phyloP scores from a whole-genome alignment of 495 filamentous ascomycete species.

The Tuber aestivum region DNA sequence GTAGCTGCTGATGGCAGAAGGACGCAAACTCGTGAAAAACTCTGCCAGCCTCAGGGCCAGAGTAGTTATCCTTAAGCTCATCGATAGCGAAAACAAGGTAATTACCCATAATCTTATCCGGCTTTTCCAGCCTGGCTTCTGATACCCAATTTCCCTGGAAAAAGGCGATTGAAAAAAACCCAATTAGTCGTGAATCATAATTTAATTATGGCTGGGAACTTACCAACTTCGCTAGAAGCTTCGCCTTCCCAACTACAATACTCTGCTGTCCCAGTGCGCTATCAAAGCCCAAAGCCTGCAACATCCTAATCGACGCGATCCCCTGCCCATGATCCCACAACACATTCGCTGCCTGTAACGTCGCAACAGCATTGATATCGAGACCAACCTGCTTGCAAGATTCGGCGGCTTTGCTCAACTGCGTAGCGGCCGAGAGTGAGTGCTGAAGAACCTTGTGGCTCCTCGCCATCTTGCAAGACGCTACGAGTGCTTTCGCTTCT shows the following conservation, averaged over 20 bases:
- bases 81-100: constrained; percentile 78
- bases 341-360: constrained; percentile 76
- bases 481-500: constrained; percentile 66
- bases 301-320: constrained; percentile 81
- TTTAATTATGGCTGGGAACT: constrained; percentile 30
- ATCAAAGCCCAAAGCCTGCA: constrained; percentile 63
- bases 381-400: constrained; percentile 62
- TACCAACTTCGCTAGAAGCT: constrained; percentile 79
- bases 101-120: constrained; percentile 76
- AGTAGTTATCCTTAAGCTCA: constrained; percentile 60
- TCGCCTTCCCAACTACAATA: constrained; percentile 66
- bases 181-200: not conserved
- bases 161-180: constrained; percentile 6
- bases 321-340: constrained; percentile 94
- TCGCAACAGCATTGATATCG: constrained; percentile 65
- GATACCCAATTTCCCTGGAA: constrained; percentile 72
- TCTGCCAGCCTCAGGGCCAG: constrained; percentile 66
- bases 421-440: constrained; percentile 74
- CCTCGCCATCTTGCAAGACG: constrained; percentile 66
- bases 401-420: constrained; percentile 64
- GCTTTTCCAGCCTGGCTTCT: constrained; percentile 86
- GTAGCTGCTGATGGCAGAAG: constrained; percentile 89
- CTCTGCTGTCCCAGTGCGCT: constrained; percentile 62
- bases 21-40: constrained; percentile 91
- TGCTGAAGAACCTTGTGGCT: constrained; percentile 76